Percentiles rank a stretch among this genome's conserved stretches.
Conservation (phyloP, 208 protist genomes). For the Jaenimonas drosophilae region DNA sequence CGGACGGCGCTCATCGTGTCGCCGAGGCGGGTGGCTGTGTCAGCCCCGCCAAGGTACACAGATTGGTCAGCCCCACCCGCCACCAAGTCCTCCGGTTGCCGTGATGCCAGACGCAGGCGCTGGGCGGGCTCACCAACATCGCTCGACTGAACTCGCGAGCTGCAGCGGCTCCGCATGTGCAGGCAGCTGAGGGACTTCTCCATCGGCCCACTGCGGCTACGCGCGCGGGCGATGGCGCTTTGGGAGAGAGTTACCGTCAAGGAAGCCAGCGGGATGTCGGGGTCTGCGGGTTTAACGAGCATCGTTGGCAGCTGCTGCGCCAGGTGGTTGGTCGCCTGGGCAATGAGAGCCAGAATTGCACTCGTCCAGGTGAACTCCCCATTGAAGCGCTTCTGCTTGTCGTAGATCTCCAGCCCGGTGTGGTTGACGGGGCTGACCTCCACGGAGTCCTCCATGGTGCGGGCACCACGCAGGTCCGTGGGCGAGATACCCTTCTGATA, state of each 20-base stretch:
- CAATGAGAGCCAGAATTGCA: constrained; percentile 12
- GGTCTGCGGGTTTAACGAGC: constrained; percentile 11
- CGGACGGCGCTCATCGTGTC: too few relatives aligned
- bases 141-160: too few relatives aligned
- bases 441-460: background rate
- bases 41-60: too few relatives aligned
- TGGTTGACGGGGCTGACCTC: background rate
- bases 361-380: constrained; percentile 7
- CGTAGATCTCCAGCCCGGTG: constrained; percentile 5
- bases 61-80: background rate
- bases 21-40: too few relatives aligned
- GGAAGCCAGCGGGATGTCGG: constrained; percentile 1
- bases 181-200: too few relatives aligned
- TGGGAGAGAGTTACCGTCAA: constrained; percentile 2
- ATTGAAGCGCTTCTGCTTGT: constrained; percentile 8
- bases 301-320: constrained; percentile 6
- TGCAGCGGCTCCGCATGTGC: too few relatives aligned
- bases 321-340: constrained; percentile 6
- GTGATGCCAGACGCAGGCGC: too few relatives aligned
- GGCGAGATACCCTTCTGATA: background rate
- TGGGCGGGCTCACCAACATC: too few relatives aligned
- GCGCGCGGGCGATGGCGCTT: too few relatives aligned
- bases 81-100: too few relatives aligned
- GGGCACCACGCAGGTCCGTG: constrained; percentile 1
- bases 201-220: too few relatives aligned